Base-by-base conservation (phyloP, 2,329 filamentous ascomycete species). In the Scopulariopsis brevicaulis region DNA sequence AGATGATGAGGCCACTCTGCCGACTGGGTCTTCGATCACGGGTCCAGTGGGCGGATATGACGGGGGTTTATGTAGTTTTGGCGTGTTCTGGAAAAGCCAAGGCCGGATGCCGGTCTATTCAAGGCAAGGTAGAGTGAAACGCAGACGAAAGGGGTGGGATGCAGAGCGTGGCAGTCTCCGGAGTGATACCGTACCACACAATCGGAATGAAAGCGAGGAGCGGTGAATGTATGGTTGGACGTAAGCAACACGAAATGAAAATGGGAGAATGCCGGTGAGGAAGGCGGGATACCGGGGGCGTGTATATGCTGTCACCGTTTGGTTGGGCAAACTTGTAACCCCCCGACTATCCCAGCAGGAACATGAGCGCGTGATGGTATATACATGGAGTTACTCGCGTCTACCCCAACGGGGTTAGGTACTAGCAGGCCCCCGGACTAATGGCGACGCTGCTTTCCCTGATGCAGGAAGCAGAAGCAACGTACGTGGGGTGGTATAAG, bases 51-150 rank as follows among this genome's bases (percentile, higher is more conserved):
- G 28, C 22, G 54, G 54, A 56, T 10, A 25, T n/a, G 40, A n/a
- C 54, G 12, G 24, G 53, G 54, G 37, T 28, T 56, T 56, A 56
- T 56, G 54, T 56, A 56, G 54, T 46, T 56, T 24, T 15, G 22
- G 18, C 37, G 53, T 28, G n/a, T n/a, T 48, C 54, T 22, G 25
- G 25, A 50, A 24, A 24, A 11, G 43, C 55, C 43, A 56, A 50
- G 43, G 15, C 32, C 25, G 24, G 50, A 56, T 6, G 3, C 43
- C 43, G 55, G 50, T 25, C 43, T 40, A 56, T 43, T 35, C 50
- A 15, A 18, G n/a, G 18, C 18, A 12, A 24, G n/a, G 46, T 24
- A 22, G 6, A 50, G 46, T 20, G 20, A 24, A 20, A 24, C 20
- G 54, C 35, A 55, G n/a, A 7, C n/a, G 54, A 14, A 54, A 1